phyloP scores from a whole-genome alignment of 2,329 filamentous ascomycete genomes.

The Pezicula radicicola region DNA sequence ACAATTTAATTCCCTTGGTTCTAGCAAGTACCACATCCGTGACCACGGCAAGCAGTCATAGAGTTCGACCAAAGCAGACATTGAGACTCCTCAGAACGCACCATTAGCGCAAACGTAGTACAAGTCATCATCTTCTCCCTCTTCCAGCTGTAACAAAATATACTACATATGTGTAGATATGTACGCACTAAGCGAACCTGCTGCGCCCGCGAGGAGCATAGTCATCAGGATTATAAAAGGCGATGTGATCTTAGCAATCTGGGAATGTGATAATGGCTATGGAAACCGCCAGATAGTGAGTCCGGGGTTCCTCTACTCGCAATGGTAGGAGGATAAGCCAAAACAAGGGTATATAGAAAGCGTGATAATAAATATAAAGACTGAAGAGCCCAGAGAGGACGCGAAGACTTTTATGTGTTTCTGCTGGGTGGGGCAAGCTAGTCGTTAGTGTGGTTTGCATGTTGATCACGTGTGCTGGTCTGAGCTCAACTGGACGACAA shows the following conservation, averaged over 20 bases:
- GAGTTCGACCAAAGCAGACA: too few species aligned
- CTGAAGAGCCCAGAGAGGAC: slow-evolving; percentile 14
- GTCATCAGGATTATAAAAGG: slow-evolving; percentile 29
- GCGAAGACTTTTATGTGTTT: not conserved
- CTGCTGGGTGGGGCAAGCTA: not conserved
- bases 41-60: too few species aligned
- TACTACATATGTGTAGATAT: slow-evolving; percentile 5
- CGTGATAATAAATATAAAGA: slow-evolving; percentile 15
- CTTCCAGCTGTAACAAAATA: not conserved
- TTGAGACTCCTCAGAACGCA: too few species aligned
- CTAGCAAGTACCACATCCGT: too few species aligned
- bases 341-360: slow-evolving; percentile 25
- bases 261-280: slow-evolving; percentile 25
- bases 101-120: too few species aligned
- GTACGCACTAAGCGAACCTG: slow-evolving; percentile 29
- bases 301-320: slow-evolving; percentile 13
- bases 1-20: not conserved
- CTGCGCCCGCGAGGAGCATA: slow-evolving; percentile 19
- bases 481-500: too few species aligned
- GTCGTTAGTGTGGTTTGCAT: not conserved
- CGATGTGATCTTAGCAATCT: slow-evolving; percentile 22
- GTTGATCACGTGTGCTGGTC: not conserved
- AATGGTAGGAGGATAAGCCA: slow-evolving; percentile 21
- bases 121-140: not conserved
- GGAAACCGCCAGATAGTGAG: slow-evolving; percentile 10